Evolutionary conservation across 495 filamentous ascomycete genomes (phyloP).

Genomic region (Penicillium steckii): DNA sequence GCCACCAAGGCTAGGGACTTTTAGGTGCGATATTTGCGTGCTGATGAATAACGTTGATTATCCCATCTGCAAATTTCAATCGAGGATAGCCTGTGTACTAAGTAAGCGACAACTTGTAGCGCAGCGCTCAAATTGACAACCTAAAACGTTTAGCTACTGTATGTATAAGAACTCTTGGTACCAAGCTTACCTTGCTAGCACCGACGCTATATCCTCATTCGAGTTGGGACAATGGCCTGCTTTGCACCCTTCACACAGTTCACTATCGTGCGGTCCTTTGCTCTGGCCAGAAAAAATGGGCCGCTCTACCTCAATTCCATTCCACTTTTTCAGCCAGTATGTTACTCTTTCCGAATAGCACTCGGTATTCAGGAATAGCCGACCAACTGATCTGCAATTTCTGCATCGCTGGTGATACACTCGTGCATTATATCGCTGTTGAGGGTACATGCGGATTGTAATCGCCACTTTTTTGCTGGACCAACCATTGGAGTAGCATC

Average conservation of each 20-base stretch:
- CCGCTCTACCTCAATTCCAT: slow-evolving; percentile 37
- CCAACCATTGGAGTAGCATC: slow-evolving; percentile 18
- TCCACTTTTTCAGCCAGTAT: slow-evolving; percentile 51
- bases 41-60: too few species aligned
- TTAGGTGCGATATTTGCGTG: too few species aligned
- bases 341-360: slow-evolving; percentile 51
- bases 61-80: too few species aligned
- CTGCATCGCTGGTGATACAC: slow-evolving; percentile 50
- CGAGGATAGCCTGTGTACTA: slow-evolving; percentile 1
- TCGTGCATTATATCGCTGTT: slow-evolving; percentile 44
- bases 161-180: slow-evolving; percentile 3
- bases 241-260: slow-evolving; percentile 51
- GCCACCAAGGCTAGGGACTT: too few species aligned
- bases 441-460: slow-evolving; percentile 44
- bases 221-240: slow-evolving; percentile 36
- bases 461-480: slow-evolving; percentile 45
- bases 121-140: slow-evolving; percentile 3
- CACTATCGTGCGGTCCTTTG: slow-evolving; percentile 38
- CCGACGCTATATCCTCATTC: slow-evolving; percentile 5
- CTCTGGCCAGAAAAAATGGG: slow-evolving; percentile 24
- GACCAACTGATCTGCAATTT: slow-evolving; percentile 28
- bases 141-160: slow-evolving; percentile 1
- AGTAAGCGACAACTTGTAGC: not conserved
- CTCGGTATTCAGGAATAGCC: slow-evolving; percentile 34
- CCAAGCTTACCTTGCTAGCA: slow-evolving; percentile 1